Evolutionary conservation across 768 basidiomycete genomes (phyloP).

Genomic region (Scleroderma bovista): DNA sequence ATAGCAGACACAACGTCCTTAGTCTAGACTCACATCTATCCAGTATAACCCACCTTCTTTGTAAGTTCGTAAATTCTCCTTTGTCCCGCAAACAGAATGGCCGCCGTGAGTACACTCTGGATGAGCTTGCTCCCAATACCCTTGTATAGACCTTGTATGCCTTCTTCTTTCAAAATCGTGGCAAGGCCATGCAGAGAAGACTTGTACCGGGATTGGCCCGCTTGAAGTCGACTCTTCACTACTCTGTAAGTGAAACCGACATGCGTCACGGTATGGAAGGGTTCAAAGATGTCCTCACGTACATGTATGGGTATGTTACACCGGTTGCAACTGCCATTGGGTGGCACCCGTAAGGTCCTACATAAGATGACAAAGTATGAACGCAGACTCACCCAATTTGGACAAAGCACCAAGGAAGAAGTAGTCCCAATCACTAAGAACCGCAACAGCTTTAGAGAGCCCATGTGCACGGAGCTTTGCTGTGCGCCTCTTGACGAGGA

Average conservation of each 20-base stretch:
- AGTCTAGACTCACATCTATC: background rate
- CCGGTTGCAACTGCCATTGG: slow-evolving; percentile 40
- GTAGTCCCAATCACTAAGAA: slow-evolving; percentile 81
- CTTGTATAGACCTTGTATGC: slow-evolving; percentile 77
- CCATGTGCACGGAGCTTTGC: slow-evolving; percentile 45
- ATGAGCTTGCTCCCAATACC: slow-evolving; percentile 84
- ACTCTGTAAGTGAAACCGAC: slow-evolving; percentile 35
- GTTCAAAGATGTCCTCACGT: slow-evolving; percentile 14
- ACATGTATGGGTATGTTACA: slow-evolving; percentile 75
- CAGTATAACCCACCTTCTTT: slow-evolving; percentile 35
- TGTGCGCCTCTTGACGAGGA: slow-evolving; percentile 60
- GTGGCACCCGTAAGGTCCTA: background rate
- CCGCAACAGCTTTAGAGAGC: slow-evolving; percentile 37
- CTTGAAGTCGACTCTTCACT: slow-evolving; percentile 76
- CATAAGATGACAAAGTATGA: background rate
- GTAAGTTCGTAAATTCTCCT: slow-evolving; percentile 73
- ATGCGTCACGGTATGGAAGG: background rate
- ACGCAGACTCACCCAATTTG: slow-evolving; percentile 60
- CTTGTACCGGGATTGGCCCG: slow-evolving; percentile 66
- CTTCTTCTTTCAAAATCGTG: slow-evolving; percentile 75
- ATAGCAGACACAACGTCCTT: background rate
- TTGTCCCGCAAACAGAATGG: slow-evolving; percentile 89
- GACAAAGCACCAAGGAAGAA: slow-evolving; percentile 93
- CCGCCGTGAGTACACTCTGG: slow-evolving; percentile 90
- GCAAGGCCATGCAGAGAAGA: slow-evolving; percentile 74